Evolutionary conservation across 2,329 filamentous ascomycete genomes (phyloP), one percentile per base, ranked within the genome.

Genomic region (Trichophyton simii): DNA sequence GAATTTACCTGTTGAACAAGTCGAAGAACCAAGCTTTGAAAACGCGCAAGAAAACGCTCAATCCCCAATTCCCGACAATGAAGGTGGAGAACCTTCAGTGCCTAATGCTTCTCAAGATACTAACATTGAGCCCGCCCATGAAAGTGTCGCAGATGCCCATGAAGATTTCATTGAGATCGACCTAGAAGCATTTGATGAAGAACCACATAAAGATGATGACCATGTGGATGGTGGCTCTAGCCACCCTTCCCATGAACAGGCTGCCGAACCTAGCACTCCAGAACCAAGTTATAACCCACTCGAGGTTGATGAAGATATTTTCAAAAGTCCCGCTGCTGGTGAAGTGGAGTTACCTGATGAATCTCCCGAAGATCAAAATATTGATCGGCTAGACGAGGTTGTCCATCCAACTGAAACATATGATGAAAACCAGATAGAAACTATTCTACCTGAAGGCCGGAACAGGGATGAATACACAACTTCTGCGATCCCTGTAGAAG

Each of bases 271-370:
- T 31, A 54, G 54, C n/a, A 67, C 65, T 22, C 63, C 66, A 44
- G 63, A 65, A 67, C 65, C 66, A 22, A 65, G 66, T 4, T 65
- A 74, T 65, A 67, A 72, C 61, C 62, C 71, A 58, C 67, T 73
- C 57, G 72, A 67, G 59, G 68, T 70, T 60, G 66, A 69, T 61
- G 72, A 72, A 60, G 72, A 72, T 52, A 54, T 71, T 15, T 67
- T 72, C 62, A 68, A 70, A 41, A 72, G 65, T 36, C 66, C 65
- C 22, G 42, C 58, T 11, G 48, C 59, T 42, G n/a, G 22, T 31
- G 11, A 67, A 55, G 61, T 62, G 25, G 64, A 67, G 59, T 60
- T 62, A 44, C 42, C 46, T 31, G 46, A 59, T 2, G n/a, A 25
- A 7, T 9, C 42, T 36, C 13, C n/a, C 11, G 36, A 20, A 13